Conservation (phyloP, 345 rosid species). For the Rhodamnia argentea region DNA sequence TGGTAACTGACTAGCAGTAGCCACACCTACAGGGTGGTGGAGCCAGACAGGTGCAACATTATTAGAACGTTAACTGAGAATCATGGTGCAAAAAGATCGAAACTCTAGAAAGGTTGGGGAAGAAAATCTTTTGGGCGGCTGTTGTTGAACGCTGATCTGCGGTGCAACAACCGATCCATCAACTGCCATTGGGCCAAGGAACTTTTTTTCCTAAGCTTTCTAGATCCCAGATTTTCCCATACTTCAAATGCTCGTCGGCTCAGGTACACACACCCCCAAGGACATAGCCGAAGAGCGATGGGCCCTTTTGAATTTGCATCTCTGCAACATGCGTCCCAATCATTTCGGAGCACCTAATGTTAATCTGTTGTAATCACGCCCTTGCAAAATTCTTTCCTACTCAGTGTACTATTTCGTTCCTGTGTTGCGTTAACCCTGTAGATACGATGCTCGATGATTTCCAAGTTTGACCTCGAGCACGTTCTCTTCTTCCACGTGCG, state of each 20-base stretch:
- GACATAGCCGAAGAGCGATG: background rate
- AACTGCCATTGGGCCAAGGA: background rate
- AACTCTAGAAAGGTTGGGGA: background rate
- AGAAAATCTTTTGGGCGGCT: background rate
- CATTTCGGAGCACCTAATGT: background rate
- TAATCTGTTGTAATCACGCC: background rate
- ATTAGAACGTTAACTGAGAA: background rate
- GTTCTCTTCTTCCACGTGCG: background rate
- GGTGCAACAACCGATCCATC: background rate
- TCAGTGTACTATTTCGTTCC: background rate
- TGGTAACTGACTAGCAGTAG: background rate
- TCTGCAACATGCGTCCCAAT: too few species aligned
- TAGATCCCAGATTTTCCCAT: background rate
- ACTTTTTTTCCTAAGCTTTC: background rate
- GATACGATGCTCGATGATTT: too few species aligned
- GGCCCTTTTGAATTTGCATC: too few species aligned
- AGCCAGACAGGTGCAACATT: background rate
- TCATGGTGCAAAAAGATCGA: background rate
- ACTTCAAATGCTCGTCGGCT: background rate
- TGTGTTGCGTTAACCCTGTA: too few species aligned
- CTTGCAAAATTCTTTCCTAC: too few species aligned
- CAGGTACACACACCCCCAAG: background rate
- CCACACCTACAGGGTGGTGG: background rate
- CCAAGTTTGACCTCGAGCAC: background rate
- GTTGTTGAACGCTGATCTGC: background rate